A percentile compares a stretch with the other conserved stretches of the same genome.
phyloP scores from a whole-genome alignment of 768 basidiomycete species.

The Porpolomopsis calyptriformis region DNA sequence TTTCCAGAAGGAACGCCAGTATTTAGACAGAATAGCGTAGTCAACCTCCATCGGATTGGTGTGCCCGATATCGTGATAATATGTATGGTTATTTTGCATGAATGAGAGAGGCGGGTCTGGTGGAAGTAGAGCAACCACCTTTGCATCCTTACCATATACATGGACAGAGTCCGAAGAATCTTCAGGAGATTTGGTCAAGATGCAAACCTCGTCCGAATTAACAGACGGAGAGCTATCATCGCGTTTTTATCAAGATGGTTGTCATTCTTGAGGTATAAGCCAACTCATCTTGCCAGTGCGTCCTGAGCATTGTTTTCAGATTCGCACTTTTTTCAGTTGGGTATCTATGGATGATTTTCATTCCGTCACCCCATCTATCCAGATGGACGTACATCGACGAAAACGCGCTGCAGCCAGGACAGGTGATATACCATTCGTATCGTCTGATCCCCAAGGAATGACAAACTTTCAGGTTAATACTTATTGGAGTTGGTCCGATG shows the following conservation, averaged over 20 bases:
- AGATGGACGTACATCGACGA: conserved; percentile 81
- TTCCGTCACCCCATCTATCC: conserved; percentile 59
- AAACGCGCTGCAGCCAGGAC: conserved; percentile 88
- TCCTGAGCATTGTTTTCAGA: conserved; percentile 27
- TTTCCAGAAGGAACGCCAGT: no score
- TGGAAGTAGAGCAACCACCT: no score
- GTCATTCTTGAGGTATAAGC: conserved; percentile 27
- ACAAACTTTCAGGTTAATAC: conserved; percentile 60
- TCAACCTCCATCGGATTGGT: no score
- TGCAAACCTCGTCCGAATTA: conserved; percentile 32
- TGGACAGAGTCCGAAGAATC: conserved; percentile 15
- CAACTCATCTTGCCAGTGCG: not conserved
- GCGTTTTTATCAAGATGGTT: conserved; percentile 25
- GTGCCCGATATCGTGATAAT: no score
- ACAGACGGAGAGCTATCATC: conserved; percentile 31
- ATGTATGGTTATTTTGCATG: no score
- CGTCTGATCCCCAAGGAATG: not conserved
- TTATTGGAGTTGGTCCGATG: conserved; percentile 87
- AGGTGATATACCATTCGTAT: conserved; percentile 38
- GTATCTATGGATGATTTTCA: conserved; percentile 72
- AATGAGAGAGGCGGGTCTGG: no score
- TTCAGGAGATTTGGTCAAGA: conserved; percentile 13
- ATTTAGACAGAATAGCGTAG: no score
- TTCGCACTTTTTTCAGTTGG: conserved; percentile 49
- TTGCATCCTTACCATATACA: no score